Conservation (phyloP, 257 asterid genomes). For the Striga asiatica region DNA sequence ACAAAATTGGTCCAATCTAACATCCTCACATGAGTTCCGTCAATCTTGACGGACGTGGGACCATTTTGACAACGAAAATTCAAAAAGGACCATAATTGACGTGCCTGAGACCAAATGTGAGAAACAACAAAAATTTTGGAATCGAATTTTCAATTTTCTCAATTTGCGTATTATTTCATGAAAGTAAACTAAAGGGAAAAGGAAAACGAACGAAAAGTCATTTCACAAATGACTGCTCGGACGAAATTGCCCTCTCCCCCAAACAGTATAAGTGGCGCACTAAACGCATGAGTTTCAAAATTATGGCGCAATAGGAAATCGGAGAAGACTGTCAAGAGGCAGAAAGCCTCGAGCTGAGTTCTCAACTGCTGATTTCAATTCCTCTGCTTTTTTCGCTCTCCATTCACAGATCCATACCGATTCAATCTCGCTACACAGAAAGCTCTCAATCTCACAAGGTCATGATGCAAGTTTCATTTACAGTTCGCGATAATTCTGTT, state of each 20-base stretch:
- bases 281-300: neutral
- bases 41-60: too few relatives aligned
- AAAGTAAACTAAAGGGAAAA: too few relatives aligned
- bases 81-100: too few relatives aligned
- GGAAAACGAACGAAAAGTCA: too few relatives aligned
- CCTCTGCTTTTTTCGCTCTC: neutral
- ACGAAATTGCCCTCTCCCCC: neutral
- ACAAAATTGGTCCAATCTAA: too few relatives aligned
- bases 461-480: neutral
- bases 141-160: too few relatives aligned
- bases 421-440: neutral
- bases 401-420: neutral
- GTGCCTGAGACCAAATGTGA: too few relatives aligned
- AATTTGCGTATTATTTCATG: too few relatives aligned
- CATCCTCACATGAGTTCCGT: too few relatives aligned
- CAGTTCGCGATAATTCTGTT: neutral
- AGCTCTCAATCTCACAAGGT: neutral
- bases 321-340: neutral
- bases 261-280: slow-evolving; percentile 1
- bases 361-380: neutral
- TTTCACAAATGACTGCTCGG: too few relatives aligned
- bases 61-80: too few relatives aligned
- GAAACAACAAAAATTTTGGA: too few relatives aligned
- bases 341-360: neutral
- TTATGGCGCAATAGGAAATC: slow-evolving; percentile 1